Base-by-base conservation (phyloP, 1,139 yeast genomes). In the Geotrichum macrosporum region DNA sequence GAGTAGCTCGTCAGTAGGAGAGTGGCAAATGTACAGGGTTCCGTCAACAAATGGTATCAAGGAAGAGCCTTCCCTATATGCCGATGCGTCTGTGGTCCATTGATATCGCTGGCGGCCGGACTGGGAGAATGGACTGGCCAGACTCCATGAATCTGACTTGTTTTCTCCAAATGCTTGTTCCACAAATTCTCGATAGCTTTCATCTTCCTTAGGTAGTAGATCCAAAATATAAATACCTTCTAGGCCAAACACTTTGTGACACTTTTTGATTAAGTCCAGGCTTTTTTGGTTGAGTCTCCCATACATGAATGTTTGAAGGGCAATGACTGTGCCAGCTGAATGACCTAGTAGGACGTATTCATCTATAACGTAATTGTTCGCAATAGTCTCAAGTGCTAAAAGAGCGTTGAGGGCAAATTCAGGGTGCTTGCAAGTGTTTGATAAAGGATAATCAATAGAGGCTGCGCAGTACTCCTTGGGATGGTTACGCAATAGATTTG, bases 271-370 rank as follows among this genome's bases (percentile, higher is more conserved):
- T 32, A 48, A 34, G 21, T 32, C 15, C 2, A 41, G 3, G 3
- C 16, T 29, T 18, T 41, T 32, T 8, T 35, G 38, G 27, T 20
- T 13, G 19, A 20, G 21, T 18, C 26, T 15, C 26, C 48, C 21
- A 34, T 30, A 48, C 19, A 55, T 51, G 19, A 80, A 54, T 5
- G 79, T 57, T 60, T 85, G 94, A 27, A 83, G 67, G 1, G 77
- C 71, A 40, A 87, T 61, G 2, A 85, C 80, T 1, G 92, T 87
- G 0, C 96, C 95, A 1, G 82, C 94, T 0, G 94, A 84, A 64
- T 87, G 95, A 0, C 95, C 95, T 4, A 78, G 71, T 5, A 80
- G 51, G 50, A 69, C 68, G 15, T 71, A 52, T 16, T 66, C 54
- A 2, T 59, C 52, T 3, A 78, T 24, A 6, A 10, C 6, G 27